These are phyloP conservation scores for Glonium stellatum DNA, from an alignment of 495 filamentous ascomycete species.

Conservation along the genomic window DNA sequence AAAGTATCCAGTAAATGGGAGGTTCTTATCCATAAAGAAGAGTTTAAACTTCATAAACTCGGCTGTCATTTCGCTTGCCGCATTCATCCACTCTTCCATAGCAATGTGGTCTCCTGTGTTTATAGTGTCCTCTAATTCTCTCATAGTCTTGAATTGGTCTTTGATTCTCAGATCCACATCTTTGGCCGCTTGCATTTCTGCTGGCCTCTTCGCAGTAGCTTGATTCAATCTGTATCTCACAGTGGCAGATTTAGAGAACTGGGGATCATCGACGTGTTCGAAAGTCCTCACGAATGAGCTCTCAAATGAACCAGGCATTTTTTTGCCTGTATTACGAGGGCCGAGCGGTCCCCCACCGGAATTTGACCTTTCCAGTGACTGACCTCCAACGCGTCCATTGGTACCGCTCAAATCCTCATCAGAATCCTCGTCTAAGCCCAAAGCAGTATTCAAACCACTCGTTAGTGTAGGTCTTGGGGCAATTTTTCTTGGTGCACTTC, in stretches of 20 bases:
- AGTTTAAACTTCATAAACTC: conserved; percentile 70
- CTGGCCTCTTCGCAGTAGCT: background rate
- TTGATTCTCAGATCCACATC: background rate
- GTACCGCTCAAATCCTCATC: too few relatives aligned
- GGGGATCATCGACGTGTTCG: background rate
- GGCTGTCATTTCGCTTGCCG: conserved; percentile 63
- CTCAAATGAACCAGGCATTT: too few relatives aligned
- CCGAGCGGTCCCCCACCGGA: too few relatives aligned
- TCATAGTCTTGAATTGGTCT: background rate
- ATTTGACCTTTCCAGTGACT: too few relatives aligned
- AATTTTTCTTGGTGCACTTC: background rate
- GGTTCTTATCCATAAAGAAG: conserved; percentile 65
- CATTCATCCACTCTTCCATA: conserved; percentile 61
- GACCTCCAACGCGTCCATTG: too few relatives aligned
- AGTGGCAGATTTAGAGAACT: background rate
- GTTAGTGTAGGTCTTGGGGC: too few relatives aligned
- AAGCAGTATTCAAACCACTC: too few relatives aligned
- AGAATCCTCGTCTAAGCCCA: too few relatives aligned
- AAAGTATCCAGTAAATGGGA: background rate
- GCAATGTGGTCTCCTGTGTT: conserved; percentile 48
- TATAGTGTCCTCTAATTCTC: conserved; percentile 40
- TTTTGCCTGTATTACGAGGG: too few relatives aligned
- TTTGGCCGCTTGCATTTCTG: background rate
- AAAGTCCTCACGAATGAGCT: background rate
- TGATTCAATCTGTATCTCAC: background rate